Evolutionary conservation across 2,329 filamentous ascomycete species (phyloP), one percentile per base, ranked within the genome.

Genomic region (Thyridium curvatum): DNA sequence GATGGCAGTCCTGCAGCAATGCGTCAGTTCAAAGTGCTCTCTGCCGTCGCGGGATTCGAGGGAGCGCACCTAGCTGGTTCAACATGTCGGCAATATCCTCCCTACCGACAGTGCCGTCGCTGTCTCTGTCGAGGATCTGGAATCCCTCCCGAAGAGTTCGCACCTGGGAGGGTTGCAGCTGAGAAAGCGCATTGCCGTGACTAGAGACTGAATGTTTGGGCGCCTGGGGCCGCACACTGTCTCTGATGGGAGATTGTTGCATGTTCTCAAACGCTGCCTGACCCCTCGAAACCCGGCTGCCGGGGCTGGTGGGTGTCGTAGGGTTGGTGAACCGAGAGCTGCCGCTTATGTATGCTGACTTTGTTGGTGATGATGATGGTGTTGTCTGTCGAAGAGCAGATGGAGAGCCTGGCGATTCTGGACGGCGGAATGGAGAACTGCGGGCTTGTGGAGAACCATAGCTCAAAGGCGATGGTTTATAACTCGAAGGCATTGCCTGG

Each of bases 81-180:
- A 98, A 74, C 76, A 95, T 94, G 52, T 94, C 86, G 13, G 79
- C 79, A 5, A 98, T 81, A 57, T 94, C 88, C 16, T 91, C 84
- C 42, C 84, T 75, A 48, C 83, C 85, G 44, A 98, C 82, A 37
- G 77, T 69, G 14, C 91, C 90, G 54, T 93, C 88, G 53, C 88
- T 90, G 61, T 93, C 84, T 43, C 87, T 77, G 60, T 97, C 93
- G 34, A 98, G 72, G 42, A 96, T 89, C 60, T 94, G 87, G 61
- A 97, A 98, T 0, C 85, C 88, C 57, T 97, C 91, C 44, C 93
- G 79, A 62, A 98, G 77, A 51, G 87, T 86, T 53, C 90, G 80
- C 29, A 96, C 79, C 51, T 96, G 87, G 3, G 86, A 72, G 3
- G 87, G 81, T 30, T 91, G 85, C 32, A 97, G 65, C 53, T 86